These are phyloP conservation scores for Skeletonema marinoi DNA, from an alignment of 108 stramenopile species.

Conservation along the genomic window DNA sequence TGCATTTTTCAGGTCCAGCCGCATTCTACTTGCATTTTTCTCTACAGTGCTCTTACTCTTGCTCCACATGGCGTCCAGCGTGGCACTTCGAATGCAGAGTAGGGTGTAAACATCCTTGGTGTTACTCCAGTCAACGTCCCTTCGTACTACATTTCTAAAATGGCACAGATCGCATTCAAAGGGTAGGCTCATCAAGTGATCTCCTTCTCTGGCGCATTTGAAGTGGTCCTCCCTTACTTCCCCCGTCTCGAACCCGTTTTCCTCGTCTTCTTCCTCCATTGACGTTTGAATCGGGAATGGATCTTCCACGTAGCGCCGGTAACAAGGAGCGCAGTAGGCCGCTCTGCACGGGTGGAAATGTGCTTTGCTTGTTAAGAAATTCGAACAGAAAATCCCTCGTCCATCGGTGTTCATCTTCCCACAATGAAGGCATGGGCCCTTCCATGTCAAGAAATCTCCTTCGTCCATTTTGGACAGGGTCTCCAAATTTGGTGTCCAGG, in stretches of 20 bases:
- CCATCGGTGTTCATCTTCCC: conserved; percentile 5
- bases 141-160: too few relatives aligned
- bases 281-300: conserved; percentile 13
- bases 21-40: too few relatives aligned
- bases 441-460: conserved; percentile 46
- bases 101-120: too few relatives aligned
- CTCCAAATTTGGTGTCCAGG: conserved; percentile 20
- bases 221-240: too few relatives aligned
- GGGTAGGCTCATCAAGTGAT: too few relatives aligned
- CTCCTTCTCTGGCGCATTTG: too few relatives aligned
- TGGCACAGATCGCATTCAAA: too few relatives aligned
- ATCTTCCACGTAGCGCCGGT: background rate
- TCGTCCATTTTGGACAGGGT: conserved; percentile 33
- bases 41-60: too few relatives aligned
- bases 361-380: conserved; percentile 34
- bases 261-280: conserved; percentile 12
- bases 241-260: background rate
- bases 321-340: conserved; percentile 49
- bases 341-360: conserved; percentile 30
- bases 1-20: too few relatives aligned
- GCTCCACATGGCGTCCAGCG: too few relatives aligned
- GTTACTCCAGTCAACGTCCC: too few relatives aligned
- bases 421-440: conserved; percentile 39
- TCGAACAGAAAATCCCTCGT: conserved; percentile 52
- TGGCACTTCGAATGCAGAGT: too few relatives aligned